Conservation (phyloP, 345 rosid species). For the Acer yangbiense region DNA sequence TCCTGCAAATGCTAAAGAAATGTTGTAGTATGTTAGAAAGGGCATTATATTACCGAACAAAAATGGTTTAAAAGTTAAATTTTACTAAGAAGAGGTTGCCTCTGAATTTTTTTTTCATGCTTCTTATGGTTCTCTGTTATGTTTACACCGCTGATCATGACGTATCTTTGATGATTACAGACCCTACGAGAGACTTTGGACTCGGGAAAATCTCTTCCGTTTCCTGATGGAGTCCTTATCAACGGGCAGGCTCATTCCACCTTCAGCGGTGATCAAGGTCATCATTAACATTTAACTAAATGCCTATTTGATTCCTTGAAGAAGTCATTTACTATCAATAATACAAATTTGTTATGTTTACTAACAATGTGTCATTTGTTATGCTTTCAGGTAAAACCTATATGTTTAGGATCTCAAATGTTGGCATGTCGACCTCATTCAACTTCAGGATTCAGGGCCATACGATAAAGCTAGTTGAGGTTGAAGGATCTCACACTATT, state of each 20-base stretch:
- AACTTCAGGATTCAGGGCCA: conserved; percentile 93
- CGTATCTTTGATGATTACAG: conserved; percentile 32
- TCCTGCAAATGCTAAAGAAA: background rate
- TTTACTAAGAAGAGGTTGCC: background rate
- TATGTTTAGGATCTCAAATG: conserved; percentile 86
- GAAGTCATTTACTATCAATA: background rate
- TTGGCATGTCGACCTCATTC: conserved; percentile 65
- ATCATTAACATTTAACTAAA: background rate
- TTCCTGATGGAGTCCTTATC: conserved; percentile 65
- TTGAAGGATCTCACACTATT: conserved; percentile 82
- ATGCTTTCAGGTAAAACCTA: conserved; percentile 71
- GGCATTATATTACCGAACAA: background rate
- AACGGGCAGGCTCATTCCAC: conserved; percentile 57
- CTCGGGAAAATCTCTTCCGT: conserved; percentile 68
- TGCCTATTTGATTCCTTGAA: background rate
- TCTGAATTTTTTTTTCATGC: background rate
- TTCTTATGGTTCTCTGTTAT: background rate
- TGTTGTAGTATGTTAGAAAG: background rate
- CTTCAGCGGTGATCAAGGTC: conserved; percentile 70
- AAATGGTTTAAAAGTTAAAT: background rate
- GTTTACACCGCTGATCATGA: background rate
- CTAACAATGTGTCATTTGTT: background rate
- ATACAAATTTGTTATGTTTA: conserved; percentile 7
- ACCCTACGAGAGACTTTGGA: conserved; percentile 53
- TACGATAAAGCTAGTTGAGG: conserved; percentile 75